These are phyloP conservation scores for Platanus orientalis DNA, from an alignment of 164 flowering plant genomes.

Conservation along the genomic window DNA sequence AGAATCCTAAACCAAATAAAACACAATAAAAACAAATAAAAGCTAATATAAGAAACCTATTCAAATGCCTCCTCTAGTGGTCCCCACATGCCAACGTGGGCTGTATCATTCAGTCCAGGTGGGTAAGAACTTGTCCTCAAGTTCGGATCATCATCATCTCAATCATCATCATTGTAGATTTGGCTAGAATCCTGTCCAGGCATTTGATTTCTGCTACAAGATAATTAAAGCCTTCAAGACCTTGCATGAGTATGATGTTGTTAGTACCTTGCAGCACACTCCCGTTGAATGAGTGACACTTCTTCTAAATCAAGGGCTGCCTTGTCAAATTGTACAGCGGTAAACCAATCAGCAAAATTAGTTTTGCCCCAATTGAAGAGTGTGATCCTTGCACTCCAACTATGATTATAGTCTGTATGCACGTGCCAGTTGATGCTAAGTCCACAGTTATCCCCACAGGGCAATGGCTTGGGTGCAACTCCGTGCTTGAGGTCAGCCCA, in stretches of 20 bases:
- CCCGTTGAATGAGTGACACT: conserved; percentile 56
- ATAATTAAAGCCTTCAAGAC: conserved; percentile 37
- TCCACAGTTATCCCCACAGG: conserved; percentile 58
- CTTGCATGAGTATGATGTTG: conserved; percentile 46
- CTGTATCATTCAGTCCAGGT: too few relatives aligned
- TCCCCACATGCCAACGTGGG: too few relatives aligned
- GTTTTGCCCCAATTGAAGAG: conserved; percentile 71
- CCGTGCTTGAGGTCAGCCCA: conserved; percentile 32
- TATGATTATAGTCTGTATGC: conserved; percentile 34
- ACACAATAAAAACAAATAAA: too few relatives aligned
- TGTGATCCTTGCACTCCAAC: conserved; percentile 61
- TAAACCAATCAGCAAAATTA: conserved; percentile 68
- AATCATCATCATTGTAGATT: too few relatives aligned
- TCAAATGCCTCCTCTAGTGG: too few relatives aligned
- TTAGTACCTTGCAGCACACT: conserved; percentile 24
- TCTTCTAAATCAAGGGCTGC: conserved; percentile 51
- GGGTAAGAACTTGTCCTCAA: too few relatives aligned
- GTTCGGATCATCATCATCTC: too few relatives aligned
- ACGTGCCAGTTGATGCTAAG: conserved; percentile 63
- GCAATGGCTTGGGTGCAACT: conserved; percentile 35
- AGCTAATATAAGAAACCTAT: too few relatives aligned
- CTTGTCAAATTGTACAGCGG: conserved; percentile 53
- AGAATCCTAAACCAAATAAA: too few relatives aligned
- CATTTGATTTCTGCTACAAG: conserved; percentile 68
- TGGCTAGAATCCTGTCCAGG: too few relatives aligned